A percentile compares a stretch with the other conserved stretches of the same genome.
These are phyloP conservation scores for Yamadazyma takamatsuzukensis DNA, from an alignment of 805 yeast species.

Conservation along the genomic window DNA sequence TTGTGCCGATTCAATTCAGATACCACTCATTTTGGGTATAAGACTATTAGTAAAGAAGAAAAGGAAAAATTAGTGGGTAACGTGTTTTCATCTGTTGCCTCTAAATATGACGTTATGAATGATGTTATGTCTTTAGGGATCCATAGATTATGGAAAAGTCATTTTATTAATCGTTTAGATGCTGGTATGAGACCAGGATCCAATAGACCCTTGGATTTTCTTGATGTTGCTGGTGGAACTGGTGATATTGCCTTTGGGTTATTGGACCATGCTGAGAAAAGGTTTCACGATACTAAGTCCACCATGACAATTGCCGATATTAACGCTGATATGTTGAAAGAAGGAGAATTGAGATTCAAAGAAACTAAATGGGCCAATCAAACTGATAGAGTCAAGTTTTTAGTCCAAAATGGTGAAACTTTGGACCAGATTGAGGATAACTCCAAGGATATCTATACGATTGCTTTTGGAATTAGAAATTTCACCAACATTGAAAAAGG, in stretches of 20 bases:
- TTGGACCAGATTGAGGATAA: constrained; percentile 80
- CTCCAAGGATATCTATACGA: constrained; percentile 92
- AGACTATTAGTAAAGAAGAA: constrained; percentile 71
- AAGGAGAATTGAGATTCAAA: constrained; percentile 77
- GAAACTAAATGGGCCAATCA: constrained; percentile 55
- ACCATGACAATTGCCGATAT: constrained; percentile 93
- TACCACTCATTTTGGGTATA: constrained; percentile 93
- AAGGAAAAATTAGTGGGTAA: constrained; percentile 82
- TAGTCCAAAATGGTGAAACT: constrained; percentile 90
- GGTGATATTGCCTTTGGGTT: constrained; percentile 97
- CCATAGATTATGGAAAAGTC: constrained; percentile 93
- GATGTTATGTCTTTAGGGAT: constrained; percentile 97
- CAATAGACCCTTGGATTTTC: constrained; percentile 70
- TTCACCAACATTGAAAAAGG: constrained; percentile 95
- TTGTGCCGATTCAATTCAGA: constrained; percentile 9
- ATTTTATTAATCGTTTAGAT: constrained; percentile 81
- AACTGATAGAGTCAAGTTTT: constrained; percentile 60
- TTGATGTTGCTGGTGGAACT: constrained; percentile 98
- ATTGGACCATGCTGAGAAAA: constrained; percentile 80
- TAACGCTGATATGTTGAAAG: constrained; percentile 92
- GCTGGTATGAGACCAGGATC: constrained; percentile 91
- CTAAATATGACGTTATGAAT: constrained; percentile 93
- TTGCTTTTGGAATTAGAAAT: constrained; percentile 96
- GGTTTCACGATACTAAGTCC: constrained; percentile 69
- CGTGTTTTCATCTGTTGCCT: constrained; percentile 92